Base-by-base conservation (phyloP, 2,329 filamentous ascomycete genomes). In the Cladophialophora bantiana region DNA sequence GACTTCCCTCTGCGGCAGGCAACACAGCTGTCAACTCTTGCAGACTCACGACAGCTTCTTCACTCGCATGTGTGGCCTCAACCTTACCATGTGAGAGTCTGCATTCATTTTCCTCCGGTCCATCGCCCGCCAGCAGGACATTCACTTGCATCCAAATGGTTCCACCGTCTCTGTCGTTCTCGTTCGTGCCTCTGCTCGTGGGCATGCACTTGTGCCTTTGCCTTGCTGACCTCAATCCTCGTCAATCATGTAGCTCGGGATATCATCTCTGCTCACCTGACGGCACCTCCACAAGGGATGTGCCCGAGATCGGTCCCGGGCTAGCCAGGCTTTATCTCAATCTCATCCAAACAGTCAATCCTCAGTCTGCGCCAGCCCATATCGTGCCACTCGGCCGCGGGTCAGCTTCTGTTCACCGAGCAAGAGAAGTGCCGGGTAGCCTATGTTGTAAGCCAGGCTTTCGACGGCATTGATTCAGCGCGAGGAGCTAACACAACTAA, bases 221-320 rank as follows among this genome's bases (percentile, higher is more conserved):
- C 45, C 31, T 59, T 52, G 45, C 31, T 65, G 61, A 62, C 5
- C 56, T 66, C 18, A 35, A 26, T 59, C 18, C 50, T 42, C 63
- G 66, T 62, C 69, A 69, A 61, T 59, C 67, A 54, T 78, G 76
- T 65, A 56, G 63, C 40, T 38, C 61, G 54, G 73, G 71, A 13
- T 78, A 75, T 66, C 71, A 71, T 18, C 60, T 77, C 58, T 78
- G 77, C 69, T 68, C 74, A 35, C 76, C 77, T 0, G 13, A 68
- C 3, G 76, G 76, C 18, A 74, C 75, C 18, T 74, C 72, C 36
- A 71, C 65, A 12, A 59, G 63, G 2, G 70, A 65, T 26, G 65
- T 72, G 15, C 76, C 76, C 18, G 70, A 72, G 36, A 74, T 78
- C 52, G 73, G 74, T 56, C 55, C 71, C 9, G 74, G 72, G 6